A percentile compares a stretch with the other conserved stretches of the same genome.
These are phyloP conservation scores for Dillenia suffruticosa DNA, from an alignment of 164 flowering plant genomes.

Conservation along the genomic window DNA sequence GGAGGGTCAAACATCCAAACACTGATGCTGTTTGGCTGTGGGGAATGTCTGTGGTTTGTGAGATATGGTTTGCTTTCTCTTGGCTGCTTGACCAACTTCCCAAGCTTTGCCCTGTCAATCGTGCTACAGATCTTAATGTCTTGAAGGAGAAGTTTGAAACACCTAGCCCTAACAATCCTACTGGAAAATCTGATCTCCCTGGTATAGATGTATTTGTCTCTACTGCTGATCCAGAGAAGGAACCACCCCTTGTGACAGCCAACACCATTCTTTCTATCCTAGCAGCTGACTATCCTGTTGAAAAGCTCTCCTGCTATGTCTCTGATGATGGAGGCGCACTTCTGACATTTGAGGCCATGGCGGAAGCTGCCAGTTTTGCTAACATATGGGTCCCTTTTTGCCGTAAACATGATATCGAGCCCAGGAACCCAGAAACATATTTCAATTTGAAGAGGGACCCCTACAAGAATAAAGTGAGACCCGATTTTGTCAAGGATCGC, in stretches of 20 bases:
- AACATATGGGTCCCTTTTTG: slow-evolving; percentile 72
- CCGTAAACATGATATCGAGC: slow-evolving; percentile 69
- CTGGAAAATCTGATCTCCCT: slow-evolving; percentile 84
- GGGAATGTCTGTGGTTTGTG: slow-evolving; percentile 84
- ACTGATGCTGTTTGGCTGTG: slow-evolving; percentile 82
- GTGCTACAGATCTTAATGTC: slow-evolving; percentile 73
- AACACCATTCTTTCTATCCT: slow-evolving; percentile 18
- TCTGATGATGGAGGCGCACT: slow-evolving; percentile 83
- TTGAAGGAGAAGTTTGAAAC: slow-evolving; percentile 74
- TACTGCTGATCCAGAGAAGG: slow-evolving; percentile 88
- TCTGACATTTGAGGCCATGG: slow-evolving; percentile 22
- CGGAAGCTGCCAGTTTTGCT: slow-evolving; percentile 77
- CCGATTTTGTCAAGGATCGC: slow-evolving; percentile 72
- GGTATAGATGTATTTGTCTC: slow-evolving; percentile 84
- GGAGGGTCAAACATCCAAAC: slow-evolving; percentile 70
- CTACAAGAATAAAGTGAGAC: slow-evolving; percentile 54
- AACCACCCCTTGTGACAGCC: slow-evolving; percentile 77
- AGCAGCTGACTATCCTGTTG: slow-evolving; percentile 68
- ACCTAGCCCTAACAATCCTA: slow-evolving; percentile 49
- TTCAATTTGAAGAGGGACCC: slow-evolving; percentile 69
- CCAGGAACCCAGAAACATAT: slow-evolving; percentile 68
- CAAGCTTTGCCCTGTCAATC: slow-evolving; percentile 75
- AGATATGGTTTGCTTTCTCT: slow-evolving; percentile 85
- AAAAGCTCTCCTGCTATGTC: slow-evolving; percentile 68
- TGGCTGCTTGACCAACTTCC: slow-evolving; percentile 89